These are phyloP conservation scores for Calycina herbarum DNA, from an alignment of 2,329 filamentous ascomycete species.

Conservation along the genomic window DNA sequence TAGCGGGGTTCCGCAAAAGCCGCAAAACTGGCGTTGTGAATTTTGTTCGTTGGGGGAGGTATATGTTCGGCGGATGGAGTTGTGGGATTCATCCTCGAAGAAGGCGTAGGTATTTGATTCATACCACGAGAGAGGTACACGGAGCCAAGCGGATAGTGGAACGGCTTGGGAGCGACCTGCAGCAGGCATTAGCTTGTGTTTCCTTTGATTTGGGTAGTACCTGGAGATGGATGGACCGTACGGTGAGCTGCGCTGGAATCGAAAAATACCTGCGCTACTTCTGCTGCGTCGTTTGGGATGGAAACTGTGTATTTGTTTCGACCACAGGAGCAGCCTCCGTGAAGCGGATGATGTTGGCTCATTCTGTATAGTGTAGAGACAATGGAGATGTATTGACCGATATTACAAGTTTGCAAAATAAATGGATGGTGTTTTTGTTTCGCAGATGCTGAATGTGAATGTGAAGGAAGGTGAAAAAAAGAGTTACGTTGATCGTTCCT, in stretches of 20 bases:
- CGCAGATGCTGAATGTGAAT: background rate
- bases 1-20: slow-evolving; percentile 85
- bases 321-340: slow-evolving; percentile 81
- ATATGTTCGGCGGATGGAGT: slow-evolving; percentile 66
- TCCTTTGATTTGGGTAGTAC: background rate
- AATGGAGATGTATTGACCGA: background rate
- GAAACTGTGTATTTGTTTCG: slow-evolving; percentile 78
- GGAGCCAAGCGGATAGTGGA: slow-evolving; percentile 77
- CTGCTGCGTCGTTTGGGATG: slow-evolving; percentile 58
- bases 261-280: slow-evolving; percentile 70
- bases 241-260: slow-evolving; percentile 53
- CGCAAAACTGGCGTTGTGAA: slow-evolving; percentile 79
- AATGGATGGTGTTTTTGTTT: background rate
- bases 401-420: background rate
- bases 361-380: slow-evolving; percentile 36
- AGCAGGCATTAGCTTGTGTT: slow-evolving; percentile 13
- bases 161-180: slow-evolving; percentile 67
- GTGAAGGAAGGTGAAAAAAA: background rate
- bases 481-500: slow-evolving; percentile 4
- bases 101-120: slow-evolving; percentile 72
- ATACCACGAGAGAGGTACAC: slow-evolving; percentile 80
- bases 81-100: slow-evolving; percentile 74
- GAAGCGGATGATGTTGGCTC: slow-evolving; percentile 56
- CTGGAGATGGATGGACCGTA: background rate
- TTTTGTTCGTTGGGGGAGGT: slow-evolving; percentile 55